phyloP scores from a whole-genome alignment of 2,329 filamentous ascomycete species.

The Neofusicoccum sp. region DNA sequence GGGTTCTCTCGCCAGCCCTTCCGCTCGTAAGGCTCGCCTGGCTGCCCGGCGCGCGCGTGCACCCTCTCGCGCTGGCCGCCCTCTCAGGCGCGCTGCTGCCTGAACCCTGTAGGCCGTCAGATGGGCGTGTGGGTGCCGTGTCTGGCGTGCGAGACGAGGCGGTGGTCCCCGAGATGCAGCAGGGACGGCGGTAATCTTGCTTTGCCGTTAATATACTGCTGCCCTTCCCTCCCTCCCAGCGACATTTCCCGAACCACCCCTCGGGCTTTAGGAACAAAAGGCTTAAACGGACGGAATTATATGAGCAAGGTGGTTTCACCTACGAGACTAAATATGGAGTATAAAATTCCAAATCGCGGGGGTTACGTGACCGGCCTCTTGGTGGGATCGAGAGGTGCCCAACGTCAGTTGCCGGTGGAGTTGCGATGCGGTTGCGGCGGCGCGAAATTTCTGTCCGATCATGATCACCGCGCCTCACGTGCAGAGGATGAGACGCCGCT shows the following conservation, averaged over 20 bases:
- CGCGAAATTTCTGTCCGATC: neutral
- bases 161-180: constrained; percentile 11
- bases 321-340: neutral
- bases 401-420: neutral
- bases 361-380: neutral
- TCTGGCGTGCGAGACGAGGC: neutral
- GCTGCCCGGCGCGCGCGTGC: neutral
- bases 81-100: neutral
- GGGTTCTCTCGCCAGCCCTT: neutral
- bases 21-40: constrained; percentile 7
- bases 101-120: constrained; percentile 1
- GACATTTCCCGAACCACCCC: neutral
- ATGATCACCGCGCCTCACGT: neutral
- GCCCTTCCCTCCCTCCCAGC: neutral
- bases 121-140: neutral
- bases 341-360: neutral
- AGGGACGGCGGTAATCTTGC: constrained; percentile 8
- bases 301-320: neutral
- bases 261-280: neutral
- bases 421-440: neutral
- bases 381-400: neutral
- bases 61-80: neutral
- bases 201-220: constrained; percentile 3
- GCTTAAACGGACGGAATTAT: neutral
- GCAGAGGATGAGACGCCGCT: neutral